Conservation (phyloP, 371 early-diverging fungal genomes). For the Choanephora cucurbitarum region DNA sequence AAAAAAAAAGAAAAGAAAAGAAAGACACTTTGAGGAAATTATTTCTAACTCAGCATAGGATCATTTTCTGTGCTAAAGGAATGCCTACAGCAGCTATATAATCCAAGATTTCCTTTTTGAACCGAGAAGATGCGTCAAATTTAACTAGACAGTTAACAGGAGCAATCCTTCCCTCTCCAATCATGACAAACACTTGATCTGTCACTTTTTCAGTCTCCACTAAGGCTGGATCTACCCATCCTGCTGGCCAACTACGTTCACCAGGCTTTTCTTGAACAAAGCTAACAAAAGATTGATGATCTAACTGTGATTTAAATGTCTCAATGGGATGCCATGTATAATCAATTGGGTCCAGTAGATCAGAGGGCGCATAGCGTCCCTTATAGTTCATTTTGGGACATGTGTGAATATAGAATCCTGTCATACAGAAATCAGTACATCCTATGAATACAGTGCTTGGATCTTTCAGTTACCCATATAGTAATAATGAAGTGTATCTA, state of each 20-base stretch:
- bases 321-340: conserved; percentile 45
- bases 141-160: conserved; percentile 12
- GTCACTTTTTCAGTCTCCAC: conserved; percentile 5
- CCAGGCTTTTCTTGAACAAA: conserved; percentile 6
- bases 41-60: conserved; percentile 12
- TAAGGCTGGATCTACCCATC: conserved; percentile 20
- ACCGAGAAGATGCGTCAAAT: conserved; percentile 4
- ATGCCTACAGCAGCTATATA: conserved; percentile 27
- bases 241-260: conserved; percentile 11
- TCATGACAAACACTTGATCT: conserved; percentile 13
- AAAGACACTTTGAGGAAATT: neutral
- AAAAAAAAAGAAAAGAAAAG: conserved; percentile 14
- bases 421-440: neutral
- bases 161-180: conserved; percentile 13
- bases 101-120: conserved; percentile 10
- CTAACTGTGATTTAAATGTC: conserved; percentile 15
- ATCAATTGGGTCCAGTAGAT: conserved; percentile 68
- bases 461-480: conserved; percentile 71
- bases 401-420: conserved; percentile 86
- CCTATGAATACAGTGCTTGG: no score
- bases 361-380: conserved; percentile 82
- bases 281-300: conserved; percentile 18
- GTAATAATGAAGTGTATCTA: conserved; percentile 65
- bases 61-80: conserved; percentile 18
- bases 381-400: conserved; percentile 96